phyloP scores from a whole-genome alignment of 2,329 filamentous ascomycete genomes.

The Septoria linicola region DNA sequence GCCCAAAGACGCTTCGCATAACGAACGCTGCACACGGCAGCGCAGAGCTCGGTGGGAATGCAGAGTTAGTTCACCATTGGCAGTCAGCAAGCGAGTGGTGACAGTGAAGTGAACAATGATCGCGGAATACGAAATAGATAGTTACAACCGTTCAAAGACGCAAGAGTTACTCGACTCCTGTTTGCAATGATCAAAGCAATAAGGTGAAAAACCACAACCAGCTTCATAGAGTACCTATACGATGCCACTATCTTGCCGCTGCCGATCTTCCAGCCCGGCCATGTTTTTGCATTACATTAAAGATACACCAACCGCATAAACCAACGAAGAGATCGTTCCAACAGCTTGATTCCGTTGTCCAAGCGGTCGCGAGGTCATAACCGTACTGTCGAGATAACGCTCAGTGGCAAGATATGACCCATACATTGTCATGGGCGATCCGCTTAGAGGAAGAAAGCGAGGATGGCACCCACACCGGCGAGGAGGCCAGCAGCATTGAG shows the following conservation, averaged over 20 bases:
- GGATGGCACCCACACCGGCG: conserved; percentile 28
- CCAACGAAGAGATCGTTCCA: neutral
- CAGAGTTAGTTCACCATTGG: too few species aligned
- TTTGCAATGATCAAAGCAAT: too few species aligned
- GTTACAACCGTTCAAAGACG: too few species aligned
- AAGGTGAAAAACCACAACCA: too few species aligned
- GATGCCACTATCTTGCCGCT: neutral
- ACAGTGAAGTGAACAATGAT: too few species aligned
- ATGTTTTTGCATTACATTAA: conserved; percentile 2
- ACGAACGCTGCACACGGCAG: too few species aligned
- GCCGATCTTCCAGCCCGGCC: conserved; percentile 1
- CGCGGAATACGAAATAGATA: too few species aligned
- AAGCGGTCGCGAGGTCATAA: neutral
- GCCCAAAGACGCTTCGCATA: too few species aligned
- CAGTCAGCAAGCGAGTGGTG: too few species aligned
- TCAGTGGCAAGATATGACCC: neutral
- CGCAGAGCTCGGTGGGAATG: too few species aligned
- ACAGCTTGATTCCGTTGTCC: neutral
- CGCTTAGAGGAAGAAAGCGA: conserved; percentile 32
- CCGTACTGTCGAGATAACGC: conserved; percentile 2
- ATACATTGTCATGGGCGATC: conserved; percentile 2
- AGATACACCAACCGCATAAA: neutral
- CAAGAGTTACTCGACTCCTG: too few species aligned
- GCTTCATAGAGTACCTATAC: too few species aligned
- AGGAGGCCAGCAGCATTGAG: conserved; percentile 28